Evolutionary conservation across 1,139 yeast genomes (phyloP), one percentile per base, ranked within the genome.

Genomic region (Hansenula sp.): DNA sequence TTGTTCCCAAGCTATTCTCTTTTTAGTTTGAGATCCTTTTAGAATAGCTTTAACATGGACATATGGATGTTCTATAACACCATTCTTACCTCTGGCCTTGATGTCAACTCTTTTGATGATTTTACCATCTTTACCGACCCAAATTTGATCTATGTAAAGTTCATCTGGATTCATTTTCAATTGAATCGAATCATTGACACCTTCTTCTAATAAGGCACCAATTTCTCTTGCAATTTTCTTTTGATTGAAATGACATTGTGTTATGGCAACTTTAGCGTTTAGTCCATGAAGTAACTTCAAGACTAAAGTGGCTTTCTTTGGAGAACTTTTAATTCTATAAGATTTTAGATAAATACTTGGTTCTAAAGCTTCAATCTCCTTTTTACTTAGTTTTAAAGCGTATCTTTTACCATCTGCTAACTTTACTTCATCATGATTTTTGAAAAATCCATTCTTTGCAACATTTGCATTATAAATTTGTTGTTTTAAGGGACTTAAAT

Each of bases 11-110:
- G 70, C 76, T 48, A 79, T 62, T 65, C 95, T 77, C 46, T 67
- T 65, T 56, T 71, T 70, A 19, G 94, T 84, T 31, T 66, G 59
- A 54, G 79, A 77, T 8, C 86, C 74, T 62, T 81, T 84, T 51
- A 91, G 72, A 49, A 91, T 74, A 42, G 87, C 89, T 66, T 85
- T 81, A 40, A 91, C 79, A 63, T 93, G 96, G 45, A 89, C 79
- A 62, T 77, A 84, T 51, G 85, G 81, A 61, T 88, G 95, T 36
- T 74, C 76, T 42, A 87, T 77, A 43, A 86, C 67, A 60, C 98
- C 98, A 33, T 78, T 73, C 65, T 96, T 79, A 52, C 97, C 97
- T 70, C 98, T 82, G 50, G 94, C 96, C 70, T 89, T 90, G 59
- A 77, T 74, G 55, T 91, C 96, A n/a, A 82, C 66, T 62, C 94